Evolutionary conservation across 768 basidiomycete species (phyloP).

Genomic region (Phlebiopsis gigantea): DNA sequence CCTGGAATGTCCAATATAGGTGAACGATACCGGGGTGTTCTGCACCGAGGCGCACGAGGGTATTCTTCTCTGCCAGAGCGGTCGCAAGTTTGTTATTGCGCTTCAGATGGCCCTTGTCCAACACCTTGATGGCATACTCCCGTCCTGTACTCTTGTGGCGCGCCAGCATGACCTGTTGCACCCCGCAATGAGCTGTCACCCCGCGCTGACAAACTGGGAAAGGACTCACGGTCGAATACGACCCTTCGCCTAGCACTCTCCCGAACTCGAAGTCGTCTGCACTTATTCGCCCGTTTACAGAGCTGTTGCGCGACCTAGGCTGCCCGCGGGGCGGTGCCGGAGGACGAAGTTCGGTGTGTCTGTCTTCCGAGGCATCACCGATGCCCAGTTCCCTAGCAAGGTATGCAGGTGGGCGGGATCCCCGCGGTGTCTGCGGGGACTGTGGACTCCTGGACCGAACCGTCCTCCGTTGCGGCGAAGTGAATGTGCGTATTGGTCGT

Average conservation of each 20-base stretch:
- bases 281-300: constrained; percentile 38
- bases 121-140: constrained; percentile 71
- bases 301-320: constrained; percentile 39
- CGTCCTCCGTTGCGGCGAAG: constrained; percentile 39
- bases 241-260: constrained; percentile 72
- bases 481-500: constrained; percentile 57
- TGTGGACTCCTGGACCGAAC: constrained; percentile 47
- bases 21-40: constrained; percentile 80
- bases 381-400: constrained; percentile 53
- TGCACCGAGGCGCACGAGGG: constrained; percentile 56
- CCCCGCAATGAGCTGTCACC: not conserved
- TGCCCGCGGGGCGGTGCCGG: constrained; percentile 22
- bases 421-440: constrained; percentile 33
- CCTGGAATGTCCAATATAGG: constrained; percentile 82
- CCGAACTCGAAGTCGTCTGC: constrained; percentile 71
- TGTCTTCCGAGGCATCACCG: constrained; percentile 21
- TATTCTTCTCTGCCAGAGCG: constrained; percentile 77
- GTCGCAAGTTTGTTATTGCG: constrained; percentile 74
- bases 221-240: constrained; percentile 69
- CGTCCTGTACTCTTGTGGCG: constrained; percentile 50
- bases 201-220: not conserved
- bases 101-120: constrained; percentile 80
- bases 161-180: constrained; percentile 50
- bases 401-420: constrained; percentile 45
- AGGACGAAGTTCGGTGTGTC: constrained; percentile 12